Percentiles rank a stretch among this genome's conserved stretches.
These are phyloP conservation scores for Yamadazyma sp. DNA, from an alignment of 805 yeast genomes.

Conservation along the genomic window DNA sequence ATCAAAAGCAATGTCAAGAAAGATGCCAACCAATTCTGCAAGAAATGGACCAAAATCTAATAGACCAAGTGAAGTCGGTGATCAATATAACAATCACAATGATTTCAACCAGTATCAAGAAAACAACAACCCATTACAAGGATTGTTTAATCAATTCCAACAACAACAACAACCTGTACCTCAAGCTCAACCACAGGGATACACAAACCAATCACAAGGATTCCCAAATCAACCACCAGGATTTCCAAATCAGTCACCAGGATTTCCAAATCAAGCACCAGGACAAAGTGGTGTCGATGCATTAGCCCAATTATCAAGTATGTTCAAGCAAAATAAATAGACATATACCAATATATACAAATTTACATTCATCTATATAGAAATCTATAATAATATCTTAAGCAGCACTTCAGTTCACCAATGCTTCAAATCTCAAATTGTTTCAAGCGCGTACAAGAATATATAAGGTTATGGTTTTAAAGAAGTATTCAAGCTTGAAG, in stretches of 20 bases:
- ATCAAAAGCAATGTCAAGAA: slow-evolving; percentile 84
- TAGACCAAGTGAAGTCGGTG: slow-evolving; percentile 55
- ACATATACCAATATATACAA: too few species aligned
- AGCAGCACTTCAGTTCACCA: too few species aligned
- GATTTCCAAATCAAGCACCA: too few species aligned
- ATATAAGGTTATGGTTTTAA: too few species aligned
- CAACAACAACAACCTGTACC: slow-evolving; percentile 15
- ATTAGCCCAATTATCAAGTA: slow-evolving; percentile 35
- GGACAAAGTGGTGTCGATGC: too few species aligned
- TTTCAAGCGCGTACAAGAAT: too few species aligned
- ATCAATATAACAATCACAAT: background rate
- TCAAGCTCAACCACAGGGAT: background rate
- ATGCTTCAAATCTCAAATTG: too few species aligned
- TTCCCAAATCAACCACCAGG: slow-evolving; percentile 5
- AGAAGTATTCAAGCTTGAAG: background rate
- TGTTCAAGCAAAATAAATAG: slow-evolving; percentile 18
- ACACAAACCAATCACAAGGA: slow-evolving; percentile 9
- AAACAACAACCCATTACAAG: slow-evolving; percentile 37
- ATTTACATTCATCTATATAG: too few species aligned
- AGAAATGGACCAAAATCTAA: slow-evolving; percentile 79
- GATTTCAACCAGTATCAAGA: background rate
- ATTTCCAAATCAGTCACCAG: too few species aligned
- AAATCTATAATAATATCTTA: too few species aligned
- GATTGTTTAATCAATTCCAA: slow-evolving; percentile 33
- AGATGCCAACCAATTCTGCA: slow-evolving; percentile 88